Evolutionary conservation across 2,329 filamentous ascomycete genomes (phyloP), one percentile per base, ranked within the genome.

Genomic region (Aspergillus fijiensis): DNA sequence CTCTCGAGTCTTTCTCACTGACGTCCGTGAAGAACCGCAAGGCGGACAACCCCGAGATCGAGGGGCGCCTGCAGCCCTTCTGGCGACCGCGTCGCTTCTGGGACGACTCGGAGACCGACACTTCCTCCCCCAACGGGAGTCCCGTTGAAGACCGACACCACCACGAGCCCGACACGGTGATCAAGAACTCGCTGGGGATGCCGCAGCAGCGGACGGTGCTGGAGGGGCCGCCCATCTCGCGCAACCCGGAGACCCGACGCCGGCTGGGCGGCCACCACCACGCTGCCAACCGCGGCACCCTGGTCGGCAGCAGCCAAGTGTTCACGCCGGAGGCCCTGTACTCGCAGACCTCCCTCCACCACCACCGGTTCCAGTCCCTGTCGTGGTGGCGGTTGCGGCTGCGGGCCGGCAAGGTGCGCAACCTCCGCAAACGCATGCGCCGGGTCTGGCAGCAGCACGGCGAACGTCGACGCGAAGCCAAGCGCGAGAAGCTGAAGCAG

Each of bases 21-120:
- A 74, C 71, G 19, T 74, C 77, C 21, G 75, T 77, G 10, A 76
- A 71, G 61, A 80, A 80, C 58, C 72, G 74, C 58, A 78, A 76
- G 65, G 72, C 76, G 2, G 77, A 75, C 39, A 74, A 77, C 54
- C 27, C 27, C 27, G 74, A 79, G 23, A 73, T 78, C 51, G 79
- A 85, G 57, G 77, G 77, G 49, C 79, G 79, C 47, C 71, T 86
- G 5, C 82, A 87, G 64, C 85, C 86, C 1, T 85, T 87, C 69
- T 88, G 86, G 86, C 80, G 82, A 23, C 86, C 86, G 1, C 81
- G 82, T 42, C 81, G 81, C n/a, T 87, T 87, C 72, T 88, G 85
- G 85, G 84, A 87, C 45, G 83, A 83, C 45, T 73, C 84, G 27
- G 76, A 76, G 51, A 73, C 75, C 11, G 78, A 80, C 45, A 76